Conservation (phyloP, 2,329 filamentous ascomycete genomes). For the Penicillium sp. region DNA sequence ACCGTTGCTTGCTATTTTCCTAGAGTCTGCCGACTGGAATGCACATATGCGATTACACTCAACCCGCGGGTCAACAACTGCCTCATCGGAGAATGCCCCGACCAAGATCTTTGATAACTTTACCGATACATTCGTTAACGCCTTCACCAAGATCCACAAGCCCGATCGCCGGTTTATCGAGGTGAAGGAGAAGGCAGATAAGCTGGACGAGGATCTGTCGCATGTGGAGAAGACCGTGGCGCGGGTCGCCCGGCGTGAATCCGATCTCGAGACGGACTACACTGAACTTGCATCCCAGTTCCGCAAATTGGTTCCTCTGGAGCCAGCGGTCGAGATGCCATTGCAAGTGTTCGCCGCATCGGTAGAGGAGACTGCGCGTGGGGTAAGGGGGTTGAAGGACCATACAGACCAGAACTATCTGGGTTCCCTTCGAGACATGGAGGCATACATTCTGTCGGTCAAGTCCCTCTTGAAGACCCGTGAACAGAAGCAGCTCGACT, state of each 20-base stretch:
- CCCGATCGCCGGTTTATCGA: slow-evolving; percentile 93
- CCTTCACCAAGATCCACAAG: slow-evolving; percentile 94
- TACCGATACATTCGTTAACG: slow-evolving; percentile 94
- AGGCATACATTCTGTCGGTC: slow-evolving; percentile 83
- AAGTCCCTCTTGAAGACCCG: slow-evolving; percentile 87
- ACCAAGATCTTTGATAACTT: slow-evolving; percentile 87
- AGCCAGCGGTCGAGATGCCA: slow-evolving; percentile 79
- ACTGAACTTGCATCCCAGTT: slow-evolving; percentile 90
- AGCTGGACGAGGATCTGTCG: slow-evolving; percentile 87
- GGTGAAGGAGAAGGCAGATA: slow-evolving; percentile 87
- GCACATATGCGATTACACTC: slow-evolving; percentile 83
- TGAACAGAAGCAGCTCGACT: slow-evolving; percentile 97
- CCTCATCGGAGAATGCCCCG: slow-evolving; percentile 42
- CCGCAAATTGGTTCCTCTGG: slow-evolving; percentile 84
- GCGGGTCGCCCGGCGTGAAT: slow-evolving; percentile 81
- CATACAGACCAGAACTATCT: slow-evolving; percentile 95
- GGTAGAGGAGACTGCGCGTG: slow-evolving; percentile 77
- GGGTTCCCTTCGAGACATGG: slow-evolving; percentile 89
- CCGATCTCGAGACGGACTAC: slow-evolving; percentile 84
- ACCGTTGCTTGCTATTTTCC: slow-evolving; percentile 79
- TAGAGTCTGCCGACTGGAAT: slow-evolving; percentile 95
- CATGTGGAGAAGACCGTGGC: slow-evolving; percentile 96
- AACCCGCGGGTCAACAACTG: slow-evolving; percentile 59
- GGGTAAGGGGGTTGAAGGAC: slow-evolving; percentile 79
- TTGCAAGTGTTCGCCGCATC: slow-evolving; percentile 84